These are phyloP conservation scores for Cyclotella kingstonii DNA, from an alignment of 108 stramenopile species.

Conservation along the genomic window DNA sequence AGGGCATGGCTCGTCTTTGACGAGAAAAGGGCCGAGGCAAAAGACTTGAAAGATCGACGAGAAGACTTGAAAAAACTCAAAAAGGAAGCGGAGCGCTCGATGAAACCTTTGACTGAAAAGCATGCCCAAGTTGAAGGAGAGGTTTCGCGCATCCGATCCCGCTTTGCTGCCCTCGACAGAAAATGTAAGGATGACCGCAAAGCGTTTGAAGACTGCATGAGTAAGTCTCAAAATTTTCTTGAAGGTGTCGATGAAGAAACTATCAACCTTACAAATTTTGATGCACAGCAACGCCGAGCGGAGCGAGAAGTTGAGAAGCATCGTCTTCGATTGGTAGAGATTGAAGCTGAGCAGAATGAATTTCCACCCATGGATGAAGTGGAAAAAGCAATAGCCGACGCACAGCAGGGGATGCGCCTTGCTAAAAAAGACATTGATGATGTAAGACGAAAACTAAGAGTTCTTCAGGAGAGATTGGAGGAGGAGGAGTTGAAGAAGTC, in stretches of 20 bases:
- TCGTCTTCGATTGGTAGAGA: slow-evolving; percentile 37
- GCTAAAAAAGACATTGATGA: slow-evolving; percentile 28
- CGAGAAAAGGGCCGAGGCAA: slow-evolving; percentile 26
- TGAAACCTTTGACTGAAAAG: slow-evolving; percentile 55
- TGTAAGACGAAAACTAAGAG: slow-evolving; percentile 19
- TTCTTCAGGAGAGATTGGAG: slow-evolving; percentile 12
- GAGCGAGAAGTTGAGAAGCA: slow-evolving; percentile 41
- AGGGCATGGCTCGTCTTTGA: slow-evolving; percentile 72
- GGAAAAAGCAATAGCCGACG: slow-evolving; percentile 29
- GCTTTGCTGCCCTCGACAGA: slow-evolving; percentile 30
- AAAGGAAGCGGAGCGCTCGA: slow-evolving; percentile 30
- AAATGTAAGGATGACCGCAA: slow-evolving; percentile 40
- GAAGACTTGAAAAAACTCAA: slow-evolving; percentile 43
- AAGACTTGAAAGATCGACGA: slow-evolving; percentile 49
- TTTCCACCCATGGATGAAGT: slow-evolving; percentile 52
- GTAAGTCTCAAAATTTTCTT: slow-evolving; percentile 52
- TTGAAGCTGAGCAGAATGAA: slow-evolving; percentile 27
- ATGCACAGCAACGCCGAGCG: slow-evolving; percentile 39
- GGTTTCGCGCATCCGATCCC: slow-evolving; percentile 19
- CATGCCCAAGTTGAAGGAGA: slow-evolving; percentile 27
- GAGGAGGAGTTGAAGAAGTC: slow-evolving; percentile 12
- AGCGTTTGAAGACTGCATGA: slow-evolving; percentile 46
- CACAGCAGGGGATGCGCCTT: slow-evolving; percentile 28
- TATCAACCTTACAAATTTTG: slow-evolving; percentile 41
- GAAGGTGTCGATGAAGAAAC: slow-evolving; percentile 60